A percentile compares a stretch with the other conserved stretches of the same genome.
Evolutionary conservation across 805 yeast genomes (phyloP).

Genomic region (Metschnikowia cerradonensis): DNA sequence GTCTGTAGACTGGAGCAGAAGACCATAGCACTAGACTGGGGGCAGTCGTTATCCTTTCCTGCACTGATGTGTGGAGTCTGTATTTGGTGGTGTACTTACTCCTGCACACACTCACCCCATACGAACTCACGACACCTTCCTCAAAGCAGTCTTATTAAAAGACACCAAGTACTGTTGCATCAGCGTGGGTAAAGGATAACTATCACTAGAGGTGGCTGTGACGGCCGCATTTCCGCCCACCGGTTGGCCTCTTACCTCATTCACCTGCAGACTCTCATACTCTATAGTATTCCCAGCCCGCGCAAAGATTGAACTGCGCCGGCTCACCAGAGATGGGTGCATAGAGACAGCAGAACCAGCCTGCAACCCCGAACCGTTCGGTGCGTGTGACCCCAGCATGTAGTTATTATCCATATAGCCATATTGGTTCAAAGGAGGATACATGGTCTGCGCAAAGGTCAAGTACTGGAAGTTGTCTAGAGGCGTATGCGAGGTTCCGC

Average conservation of each 20-base stretch:
- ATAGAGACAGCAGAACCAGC: neutral
- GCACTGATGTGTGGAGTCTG: too few species aligned
- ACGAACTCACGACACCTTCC: neutral
- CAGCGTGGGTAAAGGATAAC: constrained; percentile 9
- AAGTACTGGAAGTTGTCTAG: constrained; percentile 1
- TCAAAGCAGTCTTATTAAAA: constrained; percentile 1
- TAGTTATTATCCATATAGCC: constrained; percentile 2
- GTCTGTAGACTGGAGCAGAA: too few species aligned
- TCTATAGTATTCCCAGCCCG: neutral
- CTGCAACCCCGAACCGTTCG: neutral
- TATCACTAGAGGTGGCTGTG: neutral
- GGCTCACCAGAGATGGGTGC: constrained; percentile 1
- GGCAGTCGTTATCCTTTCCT: too few species aligned
- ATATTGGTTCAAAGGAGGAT: constrained; percentile 2
- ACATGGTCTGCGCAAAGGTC: constrained; percentile 1
- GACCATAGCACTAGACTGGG: too few species aligned
- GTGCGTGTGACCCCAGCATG: neutral
- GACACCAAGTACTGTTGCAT: constrained; percentile 11
- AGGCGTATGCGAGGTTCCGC: neutral
- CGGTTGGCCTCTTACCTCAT: neutral
- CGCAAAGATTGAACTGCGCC: neutral
- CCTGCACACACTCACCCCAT: neutral
- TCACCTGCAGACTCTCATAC: constrained; percentile 1
- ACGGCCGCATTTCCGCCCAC: neutral
- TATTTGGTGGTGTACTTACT: too few species aligned